phyloP scores from a whole-genome alignment of 768 basidiomycete species.

The Sistotremastrum niveocremeum region DNA sequence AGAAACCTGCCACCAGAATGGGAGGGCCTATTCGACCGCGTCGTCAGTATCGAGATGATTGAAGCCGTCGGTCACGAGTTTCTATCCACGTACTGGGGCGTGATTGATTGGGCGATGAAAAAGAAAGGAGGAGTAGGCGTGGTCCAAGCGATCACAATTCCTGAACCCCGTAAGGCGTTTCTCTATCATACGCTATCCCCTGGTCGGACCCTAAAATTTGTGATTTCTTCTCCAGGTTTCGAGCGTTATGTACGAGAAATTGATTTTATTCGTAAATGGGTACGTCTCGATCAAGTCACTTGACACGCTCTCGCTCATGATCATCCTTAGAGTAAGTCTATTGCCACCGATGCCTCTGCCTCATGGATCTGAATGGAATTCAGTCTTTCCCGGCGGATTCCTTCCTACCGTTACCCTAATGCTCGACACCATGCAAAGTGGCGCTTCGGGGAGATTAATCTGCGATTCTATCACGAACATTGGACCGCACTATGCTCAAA shows the following conservation, averaged over 20 bases:
- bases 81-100: slow-evolving; percentile 47
- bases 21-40: slow-evolving; percentile 50
- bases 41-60: slow-evolving; percentile 69
- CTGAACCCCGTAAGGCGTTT: slow-evolving; percentile 45
- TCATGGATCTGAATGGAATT: slow-evolving; percentile 1
- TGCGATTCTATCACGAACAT: slow-evolving; percentile 60
- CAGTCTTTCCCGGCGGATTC: slow-evolving; percentile 61
- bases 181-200: slow-evolving; percentile 3
- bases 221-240: slow-evolving; percentile 26
- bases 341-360: not conserved
- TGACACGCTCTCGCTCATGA: not conserved
- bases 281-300: slow-evolving; percentile 16
- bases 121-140: slow-evolving; percentile 43
- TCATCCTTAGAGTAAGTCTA: slow-evolving; percentile 2
- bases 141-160: slow-evolving; percentile 64
- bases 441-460: slow-evolving; percentile 39
- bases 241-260: slow-evolving; percentile 42
- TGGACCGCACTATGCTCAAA: slow-evolving; percentile 67
- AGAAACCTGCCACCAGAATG: slow-evolving; percentile 48
- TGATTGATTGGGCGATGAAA: slow-evolving; percentile 58
- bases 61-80: slow-evolving; percentile 61
- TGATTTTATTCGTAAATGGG: slow-evolving; percentile 74
- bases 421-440: slow-evolving; percentile 33
- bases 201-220: not conserved
- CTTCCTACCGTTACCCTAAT: slow-evolving; percentile 52